phyloP scores from a whole-genome alignment of 1,284 basidiomycete species.

The Pseudozyma sp. region DNA sequence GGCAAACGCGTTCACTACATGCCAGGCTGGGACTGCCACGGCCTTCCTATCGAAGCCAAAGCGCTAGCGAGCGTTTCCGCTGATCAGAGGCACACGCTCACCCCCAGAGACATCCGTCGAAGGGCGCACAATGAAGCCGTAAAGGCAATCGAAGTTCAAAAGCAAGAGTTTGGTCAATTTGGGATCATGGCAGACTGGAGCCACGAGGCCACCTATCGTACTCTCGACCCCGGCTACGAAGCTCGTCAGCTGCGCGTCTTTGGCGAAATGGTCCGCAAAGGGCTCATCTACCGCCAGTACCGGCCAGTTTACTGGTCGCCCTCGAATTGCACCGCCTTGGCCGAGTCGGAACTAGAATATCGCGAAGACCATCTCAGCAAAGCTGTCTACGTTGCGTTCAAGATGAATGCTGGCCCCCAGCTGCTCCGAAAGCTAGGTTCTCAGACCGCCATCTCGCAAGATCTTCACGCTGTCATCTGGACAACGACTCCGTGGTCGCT shows the following conservation, averaged over 20 bases:
- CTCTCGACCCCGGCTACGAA: slow-evolving; percentile 82
- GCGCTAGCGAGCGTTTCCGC: slow-evolving; percentile 57
- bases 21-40: slow-evolving; percentile 99
- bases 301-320: slow-evolving; percentile 96
- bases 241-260: slow-evolving; percentile 89
- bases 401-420: slow-evolving; percentile 51
- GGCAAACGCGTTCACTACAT: slow-evolving; percentile 89
- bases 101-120: slow-evolving; percentile 74
- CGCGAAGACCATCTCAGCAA: slow-evolving; percentile 87
- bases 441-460: slow-evolving; percentile 61
- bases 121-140: slow-evolving; percentile 81
- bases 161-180: slow-evolving; percentile 81
- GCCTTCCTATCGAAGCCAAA: slow-evolving; percentile 80
- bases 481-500: slow-evolving; percentile 99
- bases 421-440: slow-evolving; percentile 20
- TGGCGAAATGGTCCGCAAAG: slow-evolving; percentile 82
- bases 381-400: slow-evolving; percentile 87
- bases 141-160: slow-evolving; percentile 82
- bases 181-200: slow-evolving; percentile 95
- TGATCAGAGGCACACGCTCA: slow-evolving; percentile 72
- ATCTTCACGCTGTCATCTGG: slow-evolving; percentile 84
- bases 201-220: slow-evolving; percentile 77
- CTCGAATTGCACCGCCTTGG: slow-evolving; percentile 90
- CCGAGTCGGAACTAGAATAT: slow-evolving; percentile 94
- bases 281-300: slow-evolving; percentile 85